Conservation (phyloP, 2,329 filamentous ascomycete genomes). For the Colletotrichum sp. region DNA sequence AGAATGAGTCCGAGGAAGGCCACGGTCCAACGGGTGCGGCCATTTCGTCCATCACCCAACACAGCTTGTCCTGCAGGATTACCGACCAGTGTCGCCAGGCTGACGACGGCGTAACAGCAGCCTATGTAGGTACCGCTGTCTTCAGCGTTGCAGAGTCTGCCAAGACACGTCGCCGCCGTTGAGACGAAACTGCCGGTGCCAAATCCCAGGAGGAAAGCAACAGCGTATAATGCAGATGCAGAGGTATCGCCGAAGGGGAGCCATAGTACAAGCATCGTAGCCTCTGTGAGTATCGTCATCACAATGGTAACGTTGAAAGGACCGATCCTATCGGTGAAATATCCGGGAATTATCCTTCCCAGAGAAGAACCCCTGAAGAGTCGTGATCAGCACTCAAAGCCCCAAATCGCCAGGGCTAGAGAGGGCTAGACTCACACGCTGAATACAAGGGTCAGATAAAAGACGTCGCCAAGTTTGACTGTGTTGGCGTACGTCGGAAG, state of each 20-base stretch:
- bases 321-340: constrained; percentile 23
- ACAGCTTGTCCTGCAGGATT: constrained; percentile 17
- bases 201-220: constrained; percentile 30
- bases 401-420: background rate
- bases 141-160: constrained; percentile 26
- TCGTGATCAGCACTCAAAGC: background rate
- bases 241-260: constrained; percentile 28
- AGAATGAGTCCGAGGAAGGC: constrained; percentile 28
- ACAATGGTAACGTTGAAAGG: constrained; percentile 29
- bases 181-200: constrained; percentile 32
- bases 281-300: constrained; percentile 28
- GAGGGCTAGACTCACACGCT: constrained; percentile 30
- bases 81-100: constrained; percentile 25
- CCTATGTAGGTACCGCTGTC: constrained; percentile 33
- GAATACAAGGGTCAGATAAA: constrained; percentile 33
- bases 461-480: constrained; percentile 26
- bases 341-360: constrained; percentile 30
- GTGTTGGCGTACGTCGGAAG: constrained; percentile 31
- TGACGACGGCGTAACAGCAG: constrained; percentile 28
- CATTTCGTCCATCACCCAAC: background rate
- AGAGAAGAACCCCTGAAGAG: constrained; percentile 28
- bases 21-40: constrained; percentile 20
- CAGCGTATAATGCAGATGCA: constrained; percentile 25
- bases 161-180: constrained; percentile 26
- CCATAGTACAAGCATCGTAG: constrained; percentile 27